Conservation (phyloP, 2,329 filamentous ascomycete genomes). For the Aspergillus quadricinctus region DNA sequence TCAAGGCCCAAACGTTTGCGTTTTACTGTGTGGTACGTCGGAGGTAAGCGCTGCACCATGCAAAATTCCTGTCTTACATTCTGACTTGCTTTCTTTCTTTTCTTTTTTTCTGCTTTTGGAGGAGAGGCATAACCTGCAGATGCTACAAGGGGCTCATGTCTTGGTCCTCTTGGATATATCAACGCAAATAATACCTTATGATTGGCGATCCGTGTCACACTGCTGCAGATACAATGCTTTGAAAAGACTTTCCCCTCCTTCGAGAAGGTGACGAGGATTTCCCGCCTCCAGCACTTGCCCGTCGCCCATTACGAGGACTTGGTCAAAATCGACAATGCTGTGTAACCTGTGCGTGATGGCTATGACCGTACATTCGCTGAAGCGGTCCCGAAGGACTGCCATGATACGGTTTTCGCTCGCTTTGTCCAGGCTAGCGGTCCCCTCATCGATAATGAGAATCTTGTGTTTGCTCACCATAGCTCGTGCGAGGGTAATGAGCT, state of each 20-base stretch:
- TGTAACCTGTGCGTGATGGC: slow-evolving; percentile 4
- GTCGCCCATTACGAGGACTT: slow-evolving; percentile 2
- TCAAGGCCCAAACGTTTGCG: not conserved
- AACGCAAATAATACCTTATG: not conserved
- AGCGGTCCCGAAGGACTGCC: not conserved
- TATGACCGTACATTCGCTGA: slow-evolving; percentile 2
- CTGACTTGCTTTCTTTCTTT: not conserved
- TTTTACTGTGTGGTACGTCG: not conserved
- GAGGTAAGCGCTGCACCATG: not conserved
- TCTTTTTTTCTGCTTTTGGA: not conserved
- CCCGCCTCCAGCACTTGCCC: slow-evolving; percentile 2
- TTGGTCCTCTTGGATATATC: not conserved
- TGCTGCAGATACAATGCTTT: slow-evolving; percentile 4
- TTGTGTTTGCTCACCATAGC: slow-evolving; percentile 43
- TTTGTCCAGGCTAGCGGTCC: slow-evolving; percentile 11
- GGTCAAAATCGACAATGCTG: slow-evolving; percentile 3
- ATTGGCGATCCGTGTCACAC: not conserved
- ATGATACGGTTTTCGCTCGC: slow-evolving; percentile 6
- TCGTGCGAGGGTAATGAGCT: slow-evolving; percentile 54
- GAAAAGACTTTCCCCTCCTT: slow-evolving; percentile 4
- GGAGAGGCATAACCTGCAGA: not conserved
- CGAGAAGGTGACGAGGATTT: not conserved
- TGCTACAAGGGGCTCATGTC: not conserved
- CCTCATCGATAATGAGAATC: slow-evolving; percentile 28
- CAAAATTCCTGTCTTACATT: not conserved